These are phyloP conservation scores for Pouteria glomerata DNA, from an alignment of 148 eudicot genomes.

Conservation along the genomic window DNA sequence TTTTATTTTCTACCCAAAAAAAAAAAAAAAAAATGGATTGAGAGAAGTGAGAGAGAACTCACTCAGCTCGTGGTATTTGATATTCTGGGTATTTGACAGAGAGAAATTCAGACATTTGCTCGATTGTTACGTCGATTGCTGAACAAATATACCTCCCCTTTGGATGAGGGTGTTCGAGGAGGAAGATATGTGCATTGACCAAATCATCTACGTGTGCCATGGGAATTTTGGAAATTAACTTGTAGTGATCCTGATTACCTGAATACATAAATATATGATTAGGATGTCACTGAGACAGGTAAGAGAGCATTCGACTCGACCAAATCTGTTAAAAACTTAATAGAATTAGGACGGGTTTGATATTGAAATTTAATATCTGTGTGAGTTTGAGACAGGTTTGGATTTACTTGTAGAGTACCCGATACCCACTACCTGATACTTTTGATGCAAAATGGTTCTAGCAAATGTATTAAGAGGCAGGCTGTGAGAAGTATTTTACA, in stretches of 20 bases:
- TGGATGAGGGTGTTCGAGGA: slow-evolving; percentile 33
- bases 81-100: slow-evolving; percentile 33
- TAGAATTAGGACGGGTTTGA: no score
- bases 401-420: no score
- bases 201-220: slow-evolving; percentile 41
- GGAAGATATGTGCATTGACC: slow-evolving; percentile 35
- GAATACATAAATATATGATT: no score
- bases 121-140: slow-evolving; percentile 3
- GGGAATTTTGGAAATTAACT: neutral
- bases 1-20: neutral
- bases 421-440: no score
- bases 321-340: no score
- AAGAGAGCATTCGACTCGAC: no score
- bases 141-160: slow-evolving; percentile 39
- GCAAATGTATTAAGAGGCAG: no score
- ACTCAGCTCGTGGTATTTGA: slow-evolving; percentile 18
- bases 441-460: no score
- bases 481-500: no score
- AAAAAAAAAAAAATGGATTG: neutral
- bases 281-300: no score
- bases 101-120: slow-evolving; percentile 18
- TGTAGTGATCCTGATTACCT: neutral
- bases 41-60: neutral
- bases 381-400: no score
- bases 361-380: no score